A percentile compares a stretch with the other conserved stretches of the same genome.
Conservation (phyloP, 2,329 filamentous ascomycete species). For the Ploettnerulaceae sp. region DNA sequence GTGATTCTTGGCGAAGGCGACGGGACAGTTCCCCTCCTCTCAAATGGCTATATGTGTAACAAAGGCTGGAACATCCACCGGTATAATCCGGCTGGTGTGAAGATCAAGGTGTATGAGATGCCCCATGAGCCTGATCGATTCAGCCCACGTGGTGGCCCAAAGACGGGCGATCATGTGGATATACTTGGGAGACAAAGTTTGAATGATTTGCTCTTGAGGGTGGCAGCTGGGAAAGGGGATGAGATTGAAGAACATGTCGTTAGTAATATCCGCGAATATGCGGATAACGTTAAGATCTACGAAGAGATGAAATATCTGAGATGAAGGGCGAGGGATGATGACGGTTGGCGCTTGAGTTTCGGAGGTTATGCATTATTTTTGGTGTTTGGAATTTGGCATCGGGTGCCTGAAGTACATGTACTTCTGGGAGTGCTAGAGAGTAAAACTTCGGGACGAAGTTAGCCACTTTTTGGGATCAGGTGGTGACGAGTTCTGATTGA, state of each 20-base stretch:
- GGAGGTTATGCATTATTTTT: too few relatives aligned
- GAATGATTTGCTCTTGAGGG: slow-evolving; percentile 82
- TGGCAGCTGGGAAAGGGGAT: slow-evolving; percentile 81
- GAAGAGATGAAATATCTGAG: slow-evolving; percentile 30
- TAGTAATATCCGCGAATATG: slow-evolving; percentile 78
- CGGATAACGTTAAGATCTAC: slow-evolving; percentile 70
- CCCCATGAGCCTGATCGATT: slow-evolving; percentile 92
- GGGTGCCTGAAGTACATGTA: too few relatives aligned
- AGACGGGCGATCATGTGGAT: slow-evolving; percentile 87
- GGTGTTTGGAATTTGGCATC: too few relatives aligned
- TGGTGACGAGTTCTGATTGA: too few relatives aligned
- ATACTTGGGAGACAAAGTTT: slow-evolving; percentile 84
- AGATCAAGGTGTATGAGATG: slow-evolving; percentile 90
- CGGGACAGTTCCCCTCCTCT: slow-evolving; percentile 90
- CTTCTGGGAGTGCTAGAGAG: too few relatives aligned
- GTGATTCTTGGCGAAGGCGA: slow-evolving; percentile 96
- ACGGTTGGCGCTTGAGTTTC: too few relatives aligned
- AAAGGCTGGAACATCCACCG: slow-evolving; percentile 90
- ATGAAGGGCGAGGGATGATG: neutral
- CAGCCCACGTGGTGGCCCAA: slow-evolving; percentile 68
- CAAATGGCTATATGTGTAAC: slow-evolving; percentile 93
- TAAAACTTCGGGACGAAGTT: too few relatives aligned
- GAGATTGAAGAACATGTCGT: slow-evolving; percentile 71
- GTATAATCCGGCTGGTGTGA: slow-evolving; percentile 81
- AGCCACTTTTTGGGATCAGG: too few relatives aligned